Percentiles rank a stretch among this genome's conserved stretches.
These are phyloP conservation scores for Sugiyamaella xylanicola DNA, from an alignment of 1,139 yeast species.

Conservation along the genomic window DNA sequence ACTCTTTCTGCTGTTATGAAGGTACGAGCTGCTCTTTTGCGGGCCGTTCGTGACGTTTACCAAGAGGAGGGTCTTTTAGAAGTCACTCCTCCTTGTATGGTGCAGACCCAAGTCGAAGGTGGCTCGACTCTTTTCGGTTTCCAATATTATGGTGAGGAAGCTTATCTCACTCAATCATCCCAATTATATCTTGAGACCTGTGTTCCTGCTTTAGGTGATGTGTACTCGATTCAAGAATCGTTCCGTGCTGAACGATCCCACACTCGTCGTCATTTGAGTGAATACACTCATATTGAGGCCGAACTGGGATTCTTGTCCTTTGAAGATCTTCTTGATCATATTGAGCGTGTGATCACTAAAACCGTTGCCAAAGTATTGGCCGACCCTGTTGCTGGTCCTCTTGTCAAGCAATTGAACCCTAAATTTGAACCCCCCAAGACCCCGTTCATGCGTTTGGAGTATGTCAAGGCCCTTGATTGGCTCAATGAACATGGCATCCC, in stretches of 20 bases:
- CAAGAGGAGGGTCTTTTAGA: constrained; percentile 76
- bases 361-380: constrained; percentile 75
- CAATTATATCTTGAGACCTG: constrained; percentile 97
- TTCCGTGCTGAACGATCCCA: constrained; percentile 99
- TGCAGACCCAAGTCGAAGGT: constrained; percentile 99
- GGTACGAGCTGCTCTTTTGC: constrained; percentile 81
- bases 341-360: constrained; percentile 75
- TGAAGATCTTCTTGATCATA: constrained; percentile 81
- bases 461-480: constrained; percentile 92
- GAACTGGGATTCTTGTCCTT: constrained; percentile 86
- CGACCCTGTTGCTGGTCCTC: constrained; percentile 90
- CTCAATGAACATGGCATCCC: constrained; percentile 91
- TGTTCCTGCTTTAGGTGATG: constrained; percentile 95
- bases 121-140: constrained; percentile 93
- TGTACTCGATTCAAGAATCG: constrained; percentile 95
- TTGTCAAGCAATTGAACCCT: constrained; percentile 91
- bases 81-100: constrained; percentile 99
- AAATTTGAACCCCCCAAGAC: constrained; percentile 73
- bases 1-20: constrained; percentile 91
- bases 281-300: constrained; percentile 95
- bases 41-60: constrained; percentile 74
- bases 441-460: constrained; percentile 92
- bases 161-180: constrained; percentile 94
- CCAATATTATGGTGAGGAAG: constrained; percentile 96
- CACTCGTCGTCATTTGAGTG: constrained; percentile 97